Conservation (phyloP, 768 basidiomycete species). For the Trametes coccinea region DNA sequence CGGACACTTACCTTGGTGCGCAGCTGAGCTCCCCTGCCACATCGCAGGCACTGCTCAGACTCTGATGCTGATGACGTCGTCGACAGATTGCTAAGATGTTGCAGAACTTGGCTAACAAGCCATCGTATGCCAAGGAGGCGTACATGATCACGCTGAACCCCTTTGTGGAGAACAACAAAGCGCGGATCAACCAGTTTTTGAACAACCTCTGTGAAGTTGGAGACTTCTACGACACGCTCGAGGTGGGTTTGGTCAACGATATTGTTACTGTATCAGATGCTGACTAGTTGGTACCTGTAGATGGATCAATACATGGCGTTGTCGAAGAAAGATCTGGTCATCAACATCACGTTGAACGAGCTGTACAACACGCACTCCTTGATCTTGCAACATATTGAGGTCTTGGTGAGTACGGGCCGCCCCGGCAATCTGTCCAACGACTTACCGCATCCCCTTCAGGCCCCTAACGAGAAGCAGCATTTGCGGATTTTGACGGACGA, state of each 20-base stretch:
- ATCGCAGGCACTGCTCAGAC: neutral
- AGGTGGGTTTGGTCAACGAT: constrained; percentile 52
- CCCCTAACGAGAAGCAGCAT: constrained; percentile 97
- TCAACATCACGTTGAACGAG: constrained; percentile 98
- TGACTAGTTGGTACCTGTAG: constrained; percentile 41
- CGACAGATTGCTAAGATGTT: constrained; percentile 97
- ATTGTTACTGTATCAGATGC: neutral
- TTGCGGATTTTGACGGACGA: constrained; percentile 96
- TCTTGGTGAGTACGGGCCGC: constrained; percentile 63
- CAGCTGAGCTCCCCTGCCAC: neutral
- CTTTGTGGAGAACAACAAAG: constrained; percentile 98
- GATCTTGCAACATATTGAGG: constrained; percentile 93
- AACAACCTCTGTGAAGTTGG: constrained; percentile 98
- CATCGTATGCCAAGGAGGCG: constrained; percentile 94
- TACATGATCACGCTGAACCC: constrained; percentile 99
- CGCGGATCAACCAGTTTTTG: constrained; percentile 95
- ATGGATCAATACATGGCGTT: constrained; percentile 99
- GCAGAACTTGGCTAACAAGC: constrained; percentile 98
- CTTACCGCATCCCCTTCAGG: constrained; percentile 46
- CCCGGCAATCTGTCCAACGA: neutral
- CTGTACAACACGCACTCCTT: constrained; percentile 98
- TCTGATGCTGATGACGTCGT: neutral
- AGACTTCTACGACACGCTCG: constrained; percentile 98
- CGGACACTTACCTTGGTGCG: constrained; percentile 87
- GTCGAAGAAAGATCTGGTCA: constrained; percentile 97